A percentile compares a stretch with the other conserved stretches of the same genome.
These are phyloP conservation scores for Metschnikowia koreensis DNA, from an alignment of 805 yeast species.

Conservation along the genomic window DNA sequence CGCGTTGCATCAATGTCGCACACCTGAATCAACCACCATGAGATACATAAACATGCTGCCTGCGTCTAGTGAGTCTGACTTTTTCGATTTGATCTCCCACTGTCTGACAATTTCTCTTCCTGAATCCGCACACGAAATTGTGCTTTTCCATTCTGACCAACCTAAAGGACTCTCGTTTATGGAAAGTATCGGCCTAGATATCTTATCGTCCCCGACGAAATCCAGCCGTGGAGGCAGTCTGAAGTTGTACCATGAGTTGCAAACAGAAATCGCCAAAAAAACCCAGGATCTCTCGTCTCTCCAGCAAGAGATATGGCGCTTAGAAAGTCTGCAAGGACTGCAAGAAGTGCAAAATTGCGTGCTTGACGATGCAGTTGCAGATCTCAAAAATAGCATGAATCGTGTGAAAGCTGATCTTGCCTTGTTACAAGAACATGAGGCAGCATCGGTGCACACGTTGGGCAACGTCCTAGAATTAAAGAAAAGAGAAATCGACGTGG, in stretches of 20 bases:
- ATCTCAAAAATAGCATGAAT: slow-evolving; percentile 37
- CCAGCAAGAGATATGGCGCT: slow-evolving; percentile 21
- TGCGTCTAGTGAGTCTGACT: neutral
- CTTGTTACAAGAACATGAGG: slow-evolving; percentile 25
- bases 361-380: slow-evolving; percentile 33
- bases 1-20: slow-evolving; percentile 4
- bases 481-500: slow-evolving; percentile 21
- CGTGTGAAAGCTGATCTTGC: slow-evolving; percentile 34
- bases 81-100: neutral
- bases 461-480: slow-evolving; percentile 20
- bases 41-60: neutral
- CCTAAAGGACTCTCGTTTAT: slow-evolving; percentile 1
- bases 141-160: neutral
- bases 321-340: slow-evolving; percentile 38
- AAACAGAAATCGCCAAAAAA: slow-evolving; percentile 10
- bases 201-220: neutral
- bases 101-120: neutral
- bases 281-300: slow-evolving; percentile 9
- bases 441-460: slow-evolving; percentile 19
- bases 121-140: neutral
- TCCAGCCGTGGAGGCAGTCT: neutral
- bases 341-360: slow-evolving; percentile 36
- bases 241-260: slow-evolving; percentile 10
- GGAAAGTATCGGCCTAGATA: neutral
- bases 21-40: neutral